These are phyloP conservation scores for Leccinum variabile DNA, from an alignment of 1,284 basidiomycete genomes.

Conservation along the genomic window DNA sequence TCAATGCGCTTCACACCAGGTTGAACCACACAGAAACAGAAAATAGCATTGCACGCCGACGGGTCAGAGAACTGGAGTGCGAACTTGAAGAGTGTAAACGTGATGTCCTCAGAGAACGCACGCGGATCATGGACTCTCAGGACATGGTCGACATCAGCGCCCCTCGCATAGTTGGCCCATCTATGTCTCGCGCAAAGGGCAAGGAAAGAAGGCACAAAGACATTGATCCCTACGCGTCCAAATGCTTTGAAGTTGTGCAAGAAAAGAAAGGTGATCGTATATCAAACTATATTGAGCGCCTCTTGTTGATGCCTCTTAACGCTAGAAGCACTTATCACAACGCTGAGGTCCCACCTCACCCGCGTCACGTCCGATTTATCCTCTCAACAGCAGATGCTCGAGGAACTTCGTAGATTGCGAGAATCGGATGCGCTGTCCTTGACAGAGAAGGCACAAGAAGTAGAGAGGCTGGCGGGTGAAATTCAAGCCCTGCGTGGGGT, in stretches of 20 bases:
- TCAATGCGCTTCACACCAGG: conserved; percentile 64
- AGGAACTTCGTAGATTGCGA: conserved; percentile 63
- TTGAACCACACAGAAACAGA: conserved; percentile 74
- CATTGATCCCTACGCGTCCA: conserved; percentile 41
- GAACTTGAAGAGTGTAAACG: conserved; percentile 78
- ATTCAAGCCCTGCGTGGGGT: conserved; percentile 80
- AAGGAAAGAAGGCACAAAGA: conserved; percentile 38
- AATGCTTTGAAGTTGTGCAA: conserved; percentile 73
- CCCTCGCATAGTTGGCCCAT: conserved; percentile 18
- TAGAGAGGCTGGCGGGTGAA: conserved; percentile 76
- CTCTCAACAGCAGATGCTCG: conserved; percentile 63
- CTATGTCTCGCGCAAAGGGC: conserved; percentile 32
- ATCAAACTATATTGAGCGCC: background rate
- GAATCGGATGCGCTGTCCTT: conserved; percentile 62
- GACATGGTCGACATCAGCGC: conserved; percentile 37
- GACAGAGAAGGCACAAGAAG: conserved; percentile 61
- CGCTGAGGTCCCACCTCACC: conserved; percentile 70
- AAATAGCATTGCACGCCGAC: conserved; percentile 72
- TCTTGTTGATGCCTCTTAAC: conserved; percentile 43
- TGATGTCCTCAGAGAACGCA: conserved; percentile 67
- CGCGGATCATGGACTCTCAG: conserved; percentile 57
- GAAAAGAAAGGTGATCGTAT: conserved; percentile 73
- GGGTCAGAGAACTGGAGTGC: conserved; percentile 79
- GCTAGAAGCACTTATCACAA: conserved; percentile 72
- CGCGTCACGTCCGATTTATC: conserved; percentile 78